A percentile compares a stretch with the other conserved stretches of the same genome.
Conservation (phyloP, 169 alveolate genomes). For the Plasmodium ovale region DNA sequence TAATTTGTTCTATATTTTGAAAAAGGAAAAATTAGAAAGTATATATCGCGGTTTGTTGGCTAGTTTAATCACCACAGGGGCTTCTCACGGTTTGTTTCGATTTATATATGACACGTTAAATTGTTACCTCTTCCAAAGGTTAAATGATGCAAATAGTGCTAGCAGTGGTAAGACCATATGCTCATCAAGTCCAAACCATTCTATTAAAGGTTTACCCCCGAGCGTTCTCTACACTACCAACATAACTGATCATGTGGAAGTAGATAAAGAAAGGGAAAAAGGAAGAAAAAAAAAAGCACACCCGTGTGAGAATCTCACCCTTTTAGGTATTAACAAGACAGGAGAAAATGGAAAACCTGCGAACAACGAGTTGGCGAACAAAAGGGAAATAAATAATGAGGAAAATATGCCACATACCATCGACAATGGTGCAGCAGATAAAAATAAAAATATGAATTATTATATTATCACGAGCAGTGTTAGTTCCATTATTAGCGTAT, state of each 20-base stretch:
- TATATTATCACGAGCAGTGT: conserved; percentile 63
- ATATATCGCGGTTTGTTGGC: conserved; percentile 72
- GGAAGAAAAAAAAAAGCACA: background rate
- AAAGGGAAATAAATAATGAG: conserved; percentile 13
- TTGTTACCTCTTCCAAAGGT: conserved; percentile 7
- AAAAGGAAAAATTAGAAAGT: conserved; percentile 72
- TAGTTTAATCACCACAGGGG: conserved; percentile 61
- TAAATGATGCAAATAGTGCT: background rate
- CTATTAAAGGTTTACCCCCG: too few relatives aligned
- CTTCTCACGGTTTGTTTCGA: conserved; percentile 61
- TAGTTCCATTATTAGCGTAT: conserved; percentile 56
- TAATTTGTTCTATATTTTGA: conserved; percentile 55
- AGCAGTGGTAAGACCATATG: background rate
- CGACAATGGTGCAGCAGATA: background rate
- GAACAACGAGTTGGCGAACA: background rate
- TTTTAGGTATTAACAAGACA: background rate
- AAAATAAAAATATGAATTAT: conserved; percentile 46
- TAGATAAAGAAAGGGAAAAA: background rate
- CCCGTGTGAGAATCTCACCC: background rate
- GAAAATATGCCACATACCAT: background rate
- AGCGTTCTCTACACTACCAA: background rate
- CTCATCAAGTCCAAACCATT: background rate
- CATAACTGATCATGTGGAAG: background rate
- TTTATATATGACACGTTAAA: conserved; percentile 61
- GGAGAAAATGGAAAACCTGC: background rate